Evolutionary conservation across 257 asterid species (phyloP), one percentile per base, ranked within the genome.

Genomic region (Petunia axillaris): DNA sequence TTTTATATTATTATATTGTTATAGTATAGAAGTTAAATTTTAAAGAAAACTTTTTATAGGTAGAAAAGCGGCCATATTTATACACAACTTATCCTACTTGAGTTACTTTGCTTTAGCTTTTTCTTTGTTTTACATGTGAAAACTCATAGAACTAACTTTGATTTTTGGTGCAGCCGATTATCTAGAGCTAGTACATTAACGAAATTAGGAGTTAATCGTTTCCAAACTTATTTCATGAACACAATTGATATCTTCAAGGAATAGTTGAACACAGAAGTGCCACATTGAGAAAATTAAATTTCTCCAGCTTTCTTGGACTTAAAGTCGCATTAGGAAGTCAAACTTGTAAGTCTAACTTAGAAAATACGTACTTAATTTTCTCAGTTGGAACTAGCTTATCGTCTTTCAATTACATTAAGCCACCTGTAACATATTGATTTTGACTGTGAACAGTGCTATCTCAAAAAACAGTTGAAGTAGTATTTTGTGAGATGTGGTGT

Each of bases 271-370:
- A 37, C 8, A 57, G 40, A 78, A 71, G 54, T 46, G 58, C 59
- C 59, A 46, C 76, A 70, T 46, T 44, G 10, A 8, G 52, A 83
- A 37, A 74, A 25, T 25, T 25, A 46, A 80, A 1, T 35, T 2
- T 16, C 50, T 74, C 78, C 70, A 74, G 64, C 36, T 41, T 55
- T 74, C 36, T 25, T 15, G 81, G 78, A 79, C 80, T 71, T 71
- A 36, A 52, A 48, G 64, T 11, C 13, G 58, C 15, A 52, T 1
- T 41, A 38, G 53, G 25, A 48, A 75, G 84, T 80, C 81, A 83
- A 75, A 52, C 11, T 13, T 10, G 8, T 8, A 16, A 64, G 60
- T 63, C 55, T 75, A 52, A 54, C 53, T 38, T 71, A 44, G 76
- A 68, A 36, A 68, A 68, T 2, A 68, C 76, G 5, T 25, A 25